Conservation (phyloP, 2,329 filamentous ascomycete species). For the Moelleriella libera region DNA sequence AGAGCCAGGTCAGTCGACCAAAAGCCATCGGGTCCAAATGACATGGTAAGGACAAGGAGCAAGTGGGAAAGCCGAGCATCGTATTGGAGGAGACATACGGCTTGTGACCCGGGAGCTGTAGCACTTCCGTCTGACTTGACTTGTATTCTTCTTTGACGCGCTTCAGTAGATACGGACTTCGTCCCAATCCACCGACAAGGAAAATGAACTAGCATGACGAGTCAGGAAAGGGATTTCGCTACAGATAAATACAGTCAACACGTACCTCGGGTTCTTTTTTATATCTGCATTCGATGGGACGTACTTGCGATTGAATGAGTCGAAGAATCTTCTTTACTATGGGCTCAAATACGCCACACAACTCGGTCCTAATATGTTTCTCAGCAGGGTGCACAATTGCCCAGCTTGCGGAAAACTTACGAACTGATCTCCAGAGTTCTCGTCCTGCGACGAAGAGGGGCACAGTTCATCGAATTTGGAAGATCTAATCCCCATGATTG, state of each 20-base stretch:
- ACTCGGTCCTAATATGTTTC: neutral
- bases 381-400: too few species aligned
- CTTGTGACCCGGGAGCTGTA: conserved; percentile 14
- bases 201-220: conserved; percentile 17
- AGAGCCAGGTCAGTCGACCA: neutral
- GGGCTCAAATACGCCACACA: conserved; percentile 8
- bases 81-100: conserved; percentile 15
- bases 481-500: conserved; percentile 8
- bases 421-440: neutral
- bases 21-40: too few species aligned
- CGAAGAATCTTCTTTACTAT: conserved; percentile 7
- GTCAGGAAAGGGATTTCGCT: neutral
- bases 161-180: conserved; percentile 13
- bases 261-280: conserved; percentile 12
- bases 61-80: too few species aligned
- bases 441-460: neutral
- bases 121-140: conserved; percentile 6
- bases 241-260: neutral
- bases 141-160: conserved; percentile 4
- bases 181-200: conserved; percentile 24
- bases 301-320: conserved; percentile 12
- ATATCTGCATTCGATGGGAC: conserved; percentile 6
- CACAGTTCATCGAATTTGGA: conserved; percentile 2
- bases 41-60: too few species aligned
- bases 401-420: neutral